A percentile compares a stretch with the other conserved stretches of the same genome.
Conservation (phyloP, 495 filamentous ascomycete species). For the Hyaloscypha variabilis region DNA sequence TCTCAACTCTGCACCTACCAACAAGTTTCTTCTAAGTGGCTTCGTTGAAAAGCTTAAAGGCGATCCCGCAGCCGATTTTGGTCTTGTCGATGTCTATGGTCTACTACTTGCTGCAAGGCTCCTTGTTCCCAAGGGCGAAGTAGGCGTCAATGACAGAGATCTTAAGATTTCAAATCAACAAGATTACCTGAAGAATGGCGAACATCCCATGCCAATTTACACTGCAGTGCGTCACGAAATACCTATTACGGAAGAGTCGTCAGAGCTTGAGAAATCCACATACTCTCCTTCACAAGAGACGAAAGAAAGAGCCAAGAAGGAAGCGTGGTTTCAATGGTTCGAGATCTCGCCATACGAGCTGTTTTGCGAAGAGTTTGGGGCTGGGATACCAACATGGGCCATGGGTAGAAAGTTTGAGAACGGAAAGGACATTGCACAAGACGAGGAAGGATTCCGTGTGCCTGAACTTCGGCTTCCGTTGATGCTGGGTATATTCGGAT, state of each 20-base stretch:
- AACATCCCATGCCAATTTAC: constrained; percentile 89
- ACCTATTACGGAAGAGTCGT: constrained; percentile 58
- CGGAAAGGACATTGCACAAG: constrained; percentile 64
- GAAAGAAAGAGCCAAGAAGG: constrained; percentile 66
- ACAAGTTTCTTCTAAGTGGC: constrained; percentile 87
- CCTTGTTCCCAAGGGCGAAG: constrained; percentile 81
- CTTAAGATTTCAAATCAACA: constrained; percentile 88
- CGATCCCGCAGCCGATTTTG: constrained; percentile 78
- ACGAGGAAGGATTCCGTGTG: constrained; percentile 58
- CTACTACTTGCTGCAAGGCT: constrained; percentile 80
- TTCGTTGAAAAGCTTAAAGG: constrained; percentile 88
- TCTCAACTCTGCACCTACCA: constrained; percentile 81
- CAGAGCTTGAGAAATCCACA: constrained; percentile 44
- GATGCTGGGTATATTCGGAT: constrained; percentile 91
- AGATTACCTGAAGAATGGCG: constrained; percentile 69
- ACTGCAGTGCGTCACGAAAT: constrained; percentile 96
- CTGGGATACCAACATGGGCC: constrained; percentile 94
- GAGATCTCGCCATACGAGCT: constrained; percentile 96
- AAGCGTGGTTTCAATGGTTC: constrained; percentile 98
- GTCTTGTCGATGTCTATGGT: constrained; percentile 91
- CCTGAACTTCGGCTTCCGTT: constrained; percentile 82
- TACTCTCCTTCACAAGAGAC: constrained; percentile 42
- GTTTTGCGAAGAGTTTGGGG: constrained; percentile 85
- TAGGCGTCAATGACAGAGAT: constrained; percentile 72
- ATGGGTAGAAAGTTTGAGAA: constrained; percentile 80